Evolutionary conservation across 108 stramenopile species (phyloP), one percentile per base, ranked within the genome.

Genomic region (Skeletonema grethae): DNA sequence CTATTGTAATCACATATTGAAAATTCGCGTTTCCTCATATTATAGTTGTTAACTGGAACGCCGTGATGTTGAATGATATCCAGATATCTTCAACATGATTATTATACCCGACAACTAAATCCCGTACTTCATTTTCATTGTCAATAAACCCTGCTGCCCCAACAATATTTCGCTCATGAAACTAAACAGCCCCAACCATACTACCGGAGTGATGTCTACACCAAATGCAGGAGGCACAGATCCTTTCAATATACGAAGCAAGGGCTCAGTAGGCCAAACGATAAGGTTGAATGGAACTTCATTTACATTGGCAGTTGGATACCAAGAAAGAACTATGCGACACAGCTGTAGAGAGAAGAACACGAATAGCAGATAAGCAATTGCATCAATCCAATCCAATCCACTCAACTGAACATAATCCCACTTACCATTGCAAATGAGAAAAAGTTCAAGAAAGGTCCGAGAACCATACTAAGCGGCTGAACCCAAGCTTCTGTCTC

Each of bases 131-230:
- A 96, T 89, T 71, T 96, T 93, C 83, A 98, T 91, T 28, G 94
- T 96, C 53, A 98, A 68, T 29, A 98, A 70, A 13, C 97, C 97
- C 80, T 98, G 97, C 86, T 96, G 96, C 30, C 97, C 96, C 71
- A 97, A 67, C 60, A 97, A 72, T 55, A 97, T 97, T 77, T 98
- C 97, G 72, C 93, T 89, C 61, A 98, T 65, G 73, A 98, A 97
- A 8, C 93, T 93, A 59, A 94, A 94, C 46, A 98, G 70, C 20
- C 88, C 94, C 35, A 98, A 66, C 97, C 97, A 98, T 5, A 97
- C 91, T 15, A 98, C 93, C 15, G 97, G 97, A 55, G 95, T 97
- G 68, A 98, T 95, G 76, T 98, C 97, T n/a, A 98, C 97, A 6
- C 97, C 97, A 75, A 98, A 98, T 2, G 97, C 95, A 1, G 95